phyloP scores from a whole-genome alignment of 2,329 filamentous ascomycete genomes.

The Acrocalymma vagum region DNA sequence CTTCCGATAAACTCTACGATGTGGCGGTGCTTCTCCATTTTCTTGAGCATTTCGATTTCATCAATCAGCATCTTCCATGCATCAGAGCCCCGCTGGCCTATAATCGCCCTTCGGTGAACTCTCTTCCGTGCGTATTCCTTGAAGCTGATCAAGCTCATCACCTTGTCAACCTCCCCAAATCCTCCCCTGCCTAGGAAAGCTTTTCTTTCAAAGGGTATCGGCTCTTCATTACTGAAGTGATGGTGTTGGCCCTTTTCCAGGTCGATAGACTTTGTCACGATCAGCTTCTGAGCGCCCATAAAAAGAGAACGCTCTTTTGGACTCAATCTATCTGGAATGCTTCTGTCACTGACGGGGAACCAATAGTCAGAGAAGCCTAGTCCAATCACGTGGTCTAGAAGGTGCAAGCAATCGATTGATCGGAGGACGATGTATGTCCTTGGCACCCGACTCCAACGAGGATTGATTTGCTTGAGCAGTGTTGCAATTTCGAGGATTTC shows the following conservation, averaged over 20 bases:
- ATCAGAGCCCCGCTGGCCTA: slow-evolving; percentile 14
- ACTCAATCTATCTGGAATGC: slow-evolving; percentile 20
- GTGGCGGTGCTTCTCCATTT: slow-evolving; percentile 34
- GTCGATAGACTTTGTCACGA: slow-evolving; percentile 34
- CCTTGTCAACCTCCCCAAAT: slow-evolving; percentile 32
- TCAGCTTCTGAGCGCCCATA: slow-evolving; percentile 25
- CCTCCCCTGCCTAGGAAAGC: slow-evolving; percentile 29
- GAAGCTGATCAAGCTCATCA: slow-evolving; percentile 27
- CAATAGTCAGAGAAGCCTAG: slow-evolving; percentile 33
- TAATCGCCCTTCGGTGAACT: slow-evolving; percentile 21
- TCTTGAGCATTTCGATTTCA: slow-evolving; percentile 38
- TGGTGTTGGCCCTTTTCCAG: slow-evolving; percentile 35
- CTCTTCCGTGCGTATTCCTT: slow-evolving; percentile 39
- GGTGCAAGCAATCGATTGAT: slow-evolving; percentile 25
- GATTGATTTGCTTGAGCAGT: slow-evolving; percentile 11
- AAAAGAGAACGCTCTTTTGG: slow-evolving; percentile 22
- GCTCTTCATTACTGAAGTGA: slow-evolving; percentile 26
- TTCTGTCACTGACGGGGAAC: slow-evolving; percentile 32
- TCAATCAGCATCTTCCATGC: slow-evolving; percentile 26
- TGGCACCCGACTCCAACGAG: slow-evolving; percentile 25
- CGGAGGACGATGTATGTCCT: slow-evolving; percentile 37
- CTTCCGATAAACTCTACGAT: slow-evolving; percentile 38
- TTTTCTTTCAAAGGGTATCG: slow-evolving; percentile 26
- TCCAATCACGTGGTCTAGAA: slow-evolving; percentile 30
- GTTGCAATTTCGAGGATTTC: slow-evolving; percentile 17